Base-by-base conservation (phyloP, 1,284 basidiomycete species). In the Crepidotus sp. region DNA sequence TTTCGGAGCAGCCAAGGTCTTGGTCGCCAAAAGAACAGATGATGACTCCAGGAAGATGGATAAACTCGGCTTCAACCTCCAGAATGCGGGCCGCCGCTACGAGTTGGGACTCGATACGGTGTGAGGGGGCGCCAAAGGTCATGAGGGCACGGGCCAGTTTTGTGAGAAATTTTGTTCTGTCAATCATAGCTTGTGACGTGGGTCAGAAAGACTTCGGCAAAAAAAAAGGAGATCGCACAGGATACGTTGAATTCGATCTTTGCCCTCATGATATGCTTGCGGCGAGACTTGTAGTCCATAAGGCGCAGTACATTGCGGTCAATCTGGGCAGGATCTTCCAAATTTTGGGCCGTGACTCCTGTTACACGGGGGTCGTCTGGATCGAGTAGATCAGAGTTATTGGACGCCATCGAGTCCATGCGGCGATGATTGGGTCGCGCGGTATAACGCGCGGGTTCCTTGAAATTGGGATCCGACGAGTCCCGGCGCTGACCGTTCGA, bases 61-160 rank as follows among this genome's bases (percentile, higher is more conserved):
- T 79, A 55, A 87, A 87, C 57, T 85, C 82, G 26, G 83, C 85
- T 57, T 89, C 77, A 34, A 93, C 76, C 57, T 90, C 84, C 10
- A 93, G 74, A 44, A 91, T 87, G 15, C 79, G 72, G 1, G 88
- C 83, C 5, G 86, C 85, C 3, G 89, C 83, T 35, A 71, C 68
- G 9, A 94, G 73, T 60, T 91, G 89, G 7, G 82, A 78, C 61
- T 91, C 87, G 54, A 91, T 83, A 26, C 90, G 75, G 61, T 93
- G 90, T 27, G 86, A 89, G 1, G 89, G 90, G 13, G 89, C 84
- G 13, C 90, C 89, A 58, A 86, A 90, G 1, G 74, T 73, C 69
- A 93, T 81, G 25, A 93, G 69, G 11, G 83, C 76, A 55, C 82
- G 81, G 27, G 88, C 83, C n/a, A 93, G 70, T 55, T 82, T 82